Evolutionary conservation across 2,329 filamentous ascomycete genomes (phyloP), one percentile per base, ranked within the genome.

Genomic region (Xylariomycetidae sp.): DNA sequence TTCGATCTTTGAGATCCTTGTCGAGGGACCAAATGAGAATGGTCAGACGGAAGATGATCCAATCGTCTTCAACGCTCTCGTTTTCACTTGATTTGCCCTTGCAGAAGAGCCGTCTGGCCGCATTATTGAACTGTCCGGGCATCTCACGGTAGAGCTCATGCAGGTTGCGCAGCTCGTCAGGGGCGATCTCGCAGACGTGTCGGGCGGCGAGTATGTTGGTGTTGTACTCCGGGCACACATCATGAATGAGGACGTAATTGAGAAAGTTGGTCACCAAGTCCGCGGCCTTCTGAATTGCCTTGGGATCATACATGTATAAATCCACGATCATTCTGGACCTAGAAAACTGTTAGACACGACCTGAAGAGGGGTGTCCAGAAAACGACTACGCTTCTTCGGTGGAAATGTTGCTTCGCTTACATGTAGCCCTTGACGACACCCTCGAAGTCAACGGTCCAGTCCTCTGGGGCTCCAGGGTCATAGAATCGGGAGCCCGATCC

Each of bases 241-340:
- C 75, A 52, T 97, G 89, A 40, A 84, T 76, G 8, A 89, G 68
- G 1, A 97, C 68, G 46, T 96, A 98, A 44, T 87, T 85, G 43
- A 95, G 76, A 54, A 97, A 97, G 53, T 92, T 94, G 39, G 78
- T 76, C 25, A 96, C 69, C 1, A 94, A 76, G 20, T 74, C 70
- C 14, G 81, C 77, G 3, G 78, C 79, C 6, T 71, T 59, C n/a
- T 72, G 62, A 41, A 88, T 70, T 10, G 70, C 60, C 0, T 62
- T 54, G 12, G 62, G 67, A 10, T 79, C 72, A 30, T 77, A 74
- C 13, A 74, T 68, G 23, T 76, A 74, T 23, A 75, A 63, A 16
- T 63, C 63, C 0, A 75, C 70, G 5, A 85, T 70, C 26, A 68
- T 70, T 5, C 68, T 67, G 11, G 78, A 78, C 28, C 75, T 75